These are phyloP conservation scores for Diplodia corticola DNA, from an alignment of 2,329 filamentous ascomycete genomes.

Conservation along the genomic window DNA sequence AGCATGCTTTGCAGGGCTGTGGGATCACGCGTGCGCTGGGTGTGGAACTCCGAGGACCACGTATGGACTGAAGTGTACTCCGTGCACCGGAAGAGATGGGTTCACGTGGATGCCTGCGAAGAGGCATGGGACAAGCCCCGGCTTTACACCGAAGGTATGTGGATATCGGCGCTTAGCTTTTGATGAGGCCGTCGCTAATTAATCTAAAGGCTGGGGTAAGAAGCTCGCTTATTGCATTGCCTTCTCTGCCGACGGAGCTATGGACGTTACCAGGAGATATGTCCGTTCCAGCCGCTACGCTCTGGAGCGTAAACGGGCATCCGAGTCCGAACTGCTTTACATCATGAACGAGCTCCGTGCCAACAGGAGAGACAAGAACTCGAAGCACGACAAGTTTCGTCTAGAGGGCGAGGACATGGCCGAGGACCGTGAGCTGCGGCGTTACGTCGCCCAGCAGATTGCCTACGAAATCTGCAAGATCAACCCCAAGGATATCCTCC, in stretches of 20 bases:
- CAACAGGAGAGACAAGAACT: slow-evolving; percentile 78
- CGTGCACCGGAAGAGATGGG: slow-evolving; percentile 87
- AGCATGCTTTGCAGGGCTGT: slow-evolving; percentile 96
- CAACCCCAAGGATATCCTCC: slow-evolving; percentile 51
- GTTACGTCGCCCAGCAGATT: slow-evolving; percentile 72
- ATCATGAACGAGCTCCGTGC: slow-evolving; percentile 89
- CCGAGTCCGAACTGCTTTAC: slow-evolving; percentile 87
- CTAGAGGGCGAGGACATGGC: slow-evolving; percentile 77
- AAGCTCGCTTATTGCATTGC: slow-evolving; percentile 97
- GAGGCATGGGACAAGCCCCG: slow-evolving; percentile 93
- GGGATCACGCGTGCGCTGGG: slow-evolving; percentile 88
- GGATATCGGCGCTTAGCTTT: slow-evolving; percentile 12
- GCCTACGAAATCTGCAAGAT: slow-evolving; percentile 71
- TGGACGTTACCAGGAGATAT: slow-evolving; percentile 67
- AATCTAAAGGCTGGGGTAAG: slow-evolving; percentile 75
- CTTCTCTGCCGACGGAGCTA: slow-evolving; percentile 84
- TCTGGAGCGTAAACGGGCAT: slow-evolving; percentile 72
- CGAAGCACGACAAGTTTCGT: slow-evolving; percentile 80
- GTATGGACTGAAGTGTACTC: slow-evolving; percentile 99
- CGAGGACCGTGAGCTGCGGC: slow-evolving; percentile 73
- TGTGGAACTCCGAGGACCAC: slow-evolving; percentile 97
- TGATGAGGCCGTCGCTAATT: slow-evolving; percentile 25
- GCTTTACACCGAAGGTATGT: slow-evolving; percentile 79
- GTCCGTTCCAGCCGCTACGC: slow-evolving; percentile 72
- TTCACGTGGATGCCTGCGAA: slow-evolving; percentile 95